Evolutionary conservation across 2,329 filamentous ascomycete genomes (phyloP).

Genomic region (Hymenoscyphus infarciens): DNA sequence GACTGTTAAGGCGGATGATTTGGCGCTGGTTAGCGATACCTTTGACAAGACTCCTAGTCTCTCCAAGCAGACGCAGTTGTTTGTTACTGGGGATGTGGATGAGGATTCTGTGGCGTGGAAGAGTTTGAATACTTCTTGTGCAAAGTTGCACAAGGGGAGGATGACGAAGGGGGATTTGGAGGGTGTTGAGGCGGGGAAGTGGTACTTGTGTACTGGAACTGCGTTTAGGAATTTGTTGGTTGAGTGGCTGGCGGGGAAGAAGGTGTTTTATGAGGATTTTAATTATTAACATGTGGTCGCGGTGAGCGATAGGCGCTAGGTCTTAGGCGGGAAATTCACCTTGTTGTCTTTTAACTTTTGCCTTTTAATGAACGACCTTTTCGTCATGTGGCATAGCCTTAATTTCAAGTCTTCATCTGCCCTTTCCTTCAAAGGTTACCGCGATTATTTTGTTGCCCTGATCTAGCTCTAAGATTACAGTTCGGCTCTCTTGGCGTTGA

Average conservation of each 20-base stretch:
- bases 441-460: no score
- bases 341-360: no score
- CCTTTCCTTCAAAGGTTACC: no score
- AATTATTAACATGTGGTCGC: no score
- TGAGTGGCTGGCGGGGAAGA: constrained; percentile 45
- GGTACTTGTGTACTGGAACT: constrained; percentile 58
- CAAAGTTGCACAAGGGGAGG: constrained; percentile 42
- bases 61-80: constrained; percentile 52
- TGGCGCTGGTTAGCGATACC: constrained; percentile 58
- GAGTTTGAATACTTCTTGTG: constrained; percentile 30
- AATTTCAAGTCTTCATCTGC: no score
- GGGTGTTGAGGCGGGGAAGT: constrained; percentile 38
- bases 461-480: no score
- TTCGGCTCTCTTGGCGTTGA: no score
- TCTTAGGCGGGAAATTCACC: no score
- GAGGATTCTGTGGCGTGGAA: constrained; percentile 32
- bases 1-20: constrained; percentile 60
- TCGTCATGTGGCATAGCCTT: no score
- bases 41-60: constrained; percentile 53
- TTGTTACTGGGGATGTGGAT: constrained; percentile 53
- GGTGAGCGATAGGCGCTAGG: no score
- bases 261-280: constrained; percentile 50
- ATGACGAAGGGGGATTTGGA: constrained; percentile 46
- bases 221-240: constrained; percentile 46
- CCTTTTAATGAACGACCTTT: no score